These are phyloP conservation scores for Claviceps lovelessii DNA, from an alignment of 2,329 filamentous ascomycete species.

Conservation along the genomic window DNA sequence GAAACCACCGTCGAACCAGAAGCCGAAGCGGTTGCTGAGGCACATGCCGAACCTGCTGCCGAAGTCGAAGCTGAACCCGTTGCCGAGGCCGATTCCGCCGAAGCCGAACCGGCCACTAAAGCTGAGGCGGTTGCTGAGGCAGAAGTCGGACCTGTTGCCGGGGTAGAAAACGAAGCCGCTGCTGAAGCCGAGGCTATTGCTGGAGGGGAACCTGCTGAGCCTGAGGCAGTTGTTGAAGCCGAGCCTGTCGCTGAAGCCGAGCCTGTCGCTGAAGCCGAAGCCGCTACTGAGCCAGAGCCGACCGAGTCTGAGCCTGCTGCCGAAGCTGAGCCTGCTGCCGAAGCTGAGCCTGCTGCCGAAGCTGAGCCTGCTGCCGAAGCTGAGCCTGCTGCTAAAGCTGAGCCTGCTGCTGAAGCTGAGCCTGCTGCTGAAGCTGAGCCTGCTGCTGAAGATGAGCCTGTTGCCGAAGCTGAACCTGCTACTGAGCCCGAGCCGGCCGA, in stretches of 20 bases:
- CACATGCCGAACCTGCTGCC: neutral
- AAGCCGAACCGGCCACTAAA: neutral
- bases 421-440: neutral
- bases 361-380: neutral
- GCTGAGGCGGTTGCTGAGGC: neutral
- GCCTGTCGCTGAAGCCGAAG: neutral
- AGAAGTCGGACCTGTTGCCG: neutral
- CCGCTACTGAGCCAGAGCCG: too few relatives aligned
- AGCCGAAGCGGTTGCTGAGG: neutral
- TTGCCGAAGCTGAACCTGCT: neutral
- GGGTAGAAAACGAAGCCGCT: neutral
- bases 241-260: neutral
- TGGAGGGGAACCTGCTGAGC: neutral
- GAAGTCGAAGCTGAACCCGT: neutral
- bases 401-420: neutral
- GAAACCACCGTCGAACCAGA: neutral
- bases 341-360: conserved; percentile 4
- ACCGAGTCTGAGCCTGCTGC: too few relatives aligned
- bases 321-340: neutral
- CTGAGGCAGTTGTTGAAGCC: neutral
- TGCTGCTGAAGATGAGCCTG: neutral
- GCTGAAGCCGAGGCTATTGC: neutral
- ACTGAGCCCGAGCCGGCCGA: neutral
- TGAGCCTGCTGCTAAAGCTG: neutral
- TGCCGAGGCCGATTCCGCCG: neutral